Conservation (phyloP, 768 basidiomycete genomes). For the Rossbeevera mucosa region DNA sequence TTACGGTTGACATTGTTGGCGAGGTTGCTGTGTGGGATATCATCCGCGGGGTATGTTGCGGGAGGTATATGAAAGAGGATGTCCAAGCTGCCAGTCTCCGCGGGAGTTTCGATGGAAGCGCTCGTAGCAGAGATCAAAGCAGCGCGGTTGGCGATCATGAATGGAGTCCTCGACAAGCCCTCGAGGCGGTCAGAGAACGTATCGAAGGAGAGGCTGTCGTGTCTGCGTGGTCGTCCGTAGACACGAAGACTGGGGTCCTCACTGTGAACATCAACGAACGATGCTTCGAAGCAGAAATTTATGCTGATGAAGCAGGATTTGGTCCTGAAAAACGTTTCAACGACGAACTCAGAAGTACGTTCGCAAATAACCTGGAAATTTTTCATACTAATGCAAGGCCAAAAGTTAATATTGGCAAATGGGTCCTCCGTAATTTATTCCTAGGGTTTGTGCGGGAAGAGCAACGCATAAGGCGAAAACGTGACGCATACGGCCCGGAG, state of each 20-base stretch:
- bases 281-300: constrained; percentile 93
- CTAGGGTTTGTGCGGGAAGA: constrained; percentile 71
- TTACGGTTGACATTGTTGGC: constrained; percentile 86
- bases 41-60: constrained; percentile 69
- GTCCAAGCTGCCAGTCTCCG: constrained; percentile 52
- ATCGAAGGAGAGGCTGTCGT: constrained; percentile 95
- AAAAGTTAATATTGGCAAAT: constrained; percentile 88
- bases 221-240: constrained; percentile 79
- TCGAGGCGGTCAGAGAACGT: constrained; percentile 82
- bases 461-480: constrained; percentile 40
- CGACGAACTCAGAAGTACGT: constrained; percentile 80
- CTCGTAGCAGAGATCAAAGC: constrained; percentile 30
- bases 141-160: constrained; percentile 39
- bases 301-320: constrained; percentile 86
- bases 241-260: constrained; percentile 86
- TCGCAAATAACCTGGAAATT: constrained; percentile 1
- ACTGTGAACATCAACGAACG: constrained; percentile 83
- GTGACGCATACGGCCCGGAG: constrained; percentile 23
- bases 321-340: constrained; percentile 52
- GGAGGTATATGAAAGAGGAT: constrained; percentile 62
- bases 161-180: constrained; percentile 70
- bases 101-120: constrained; percentile 42
- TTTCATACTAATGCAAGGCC: constrained; percentile 5
- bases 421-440: constrained; percentile 85
- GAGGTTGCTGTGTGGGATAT: constrained; percentile 94